Evolutionary conservation across 2,329 filamentous ascomycete genomes (phyloP), one percentile per base, ranked within the genome.

Genomic region (Cercospora janseana): DNA sequence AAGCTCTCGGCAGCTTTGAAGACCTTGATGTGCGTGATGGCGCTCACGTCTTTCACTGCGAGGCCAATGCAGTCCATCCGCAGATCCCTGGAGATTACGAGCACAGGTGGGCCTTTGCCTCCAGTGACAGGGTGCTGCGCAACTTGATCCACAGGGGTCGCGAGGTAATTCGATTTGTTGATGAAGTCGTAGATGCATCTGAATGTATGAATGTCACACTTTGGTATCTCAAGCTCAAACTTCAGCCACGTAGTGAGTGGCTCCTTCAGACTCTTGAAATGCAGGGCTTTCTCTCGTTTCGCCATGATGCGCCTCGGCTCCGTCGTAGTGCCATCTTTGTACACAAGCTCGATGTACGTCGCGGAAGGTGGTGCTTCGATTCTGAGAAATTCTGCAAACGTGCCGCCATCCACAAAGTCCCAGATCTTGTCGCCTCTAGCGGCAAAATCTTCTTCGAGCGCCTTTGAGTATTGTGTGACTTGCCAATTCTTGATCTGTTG

Each of bases 271-370:
- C 62, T 66, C 1, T 56, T 45, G 49, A 62, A 68, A 4, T 51
- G 52, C 8, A 67, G 56, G 10, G 68, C 60, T 29, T 63, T 63
- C 4, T 61, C 56, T 4, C 56, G 52, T 1, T 64, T 57, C 3
- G 69, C 60, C 28, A 69, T 65, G 13, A 72, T 54, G 1, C 66
- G 55, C 34, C 46, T 53, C 6, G 46, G 35, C 12, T 34, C 46
- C 6, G 42, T 10, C 4, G 45, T 37, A 15, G 29, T 46, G 37
- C 63, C 66, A 23, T 65, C 63, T 4, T 66, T 55, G 60, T 65
- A 69, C 27, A 73, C 46, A 34, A 73, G 63, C 52, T 73, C 70
- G 15, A 68, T 60, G 20, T 67, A 69, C 4, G 66, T 62, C 1
- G 55, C 47, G 6, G 67, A 67, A 2, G 68, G 63, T 15, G 46